Conservation (phyloP, 495 filamentous ascomycete species). For the Ramalina peruviana region DNA sequence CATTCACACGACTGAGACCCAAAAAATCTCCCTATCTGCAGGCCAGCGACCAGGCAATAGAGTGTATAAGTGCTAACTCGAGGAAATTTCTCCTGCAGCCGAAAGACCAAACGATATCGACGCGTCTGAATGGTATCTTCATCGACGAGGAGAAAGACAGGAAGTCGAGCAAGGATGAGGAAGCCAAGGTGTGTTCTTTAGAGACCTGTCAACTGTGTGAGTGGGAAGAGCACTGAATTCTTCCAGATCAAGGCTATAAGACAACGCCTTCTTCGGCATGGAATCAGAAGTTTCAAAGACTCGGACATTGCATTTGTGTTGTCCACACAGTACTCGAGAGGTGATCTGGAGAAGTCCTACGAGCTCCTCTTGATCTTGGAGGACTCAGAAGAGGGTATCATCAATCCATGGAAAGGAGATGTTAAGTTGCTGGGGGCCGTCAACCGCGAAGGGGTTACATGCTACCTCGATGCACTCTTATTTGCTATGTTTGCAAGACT, state of each 20-base stretch:
- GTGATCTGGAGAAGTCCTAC: constrained; percentile 60
- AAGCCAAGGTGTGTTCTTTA: neutral
- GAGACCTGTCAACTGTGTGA: neutral
- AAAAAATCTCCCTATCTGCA: constrained; percentile 18
- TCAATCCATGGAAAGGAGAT: constrained; percentile 54
- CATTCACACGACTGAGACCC: constrained; percentile 13
- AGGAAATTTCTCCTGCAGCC: constrained; percentile 24
- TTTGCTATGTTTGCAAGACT: constrained; percentile 94
- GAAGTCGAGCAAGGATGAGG: neutral
- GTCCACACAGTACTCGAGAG: constrained; percentile 44
- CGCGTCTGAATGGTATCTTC: constrained; percentile 41
- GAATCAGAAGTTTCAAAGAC: constrained; percentile 40
- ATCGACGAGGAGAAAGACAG: constrained; percentile 28
- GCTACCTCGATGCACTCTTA: constrained; percentile 81
- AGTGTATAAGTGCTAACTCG: constrained; percentile 24
- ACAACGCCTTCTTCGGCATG: constrained; percentile 34
- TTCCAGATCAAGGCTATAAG: constrained; percentile 41
- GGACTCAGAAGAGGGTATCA: constrained; percentile 66
- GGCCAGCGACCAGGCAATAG: constrained; percentile 11
- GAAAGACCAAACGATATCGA: constrained; percentile 17
- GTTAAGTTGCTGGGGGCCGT: constrained; percentile 70
- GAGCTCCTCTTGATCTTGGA: constrained; percentile 62
- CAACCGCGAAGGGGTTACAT: constrained; percentile 76
- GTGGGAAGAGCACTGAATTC: neutral
- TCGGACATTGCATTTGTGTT: constrained; percentile 61